These are phyloP conservation scores for Helotiales sp. DNA, from an alignment of 2,329 filamentous ascomycete genomes.

Conservation along the genomic window DNA sequence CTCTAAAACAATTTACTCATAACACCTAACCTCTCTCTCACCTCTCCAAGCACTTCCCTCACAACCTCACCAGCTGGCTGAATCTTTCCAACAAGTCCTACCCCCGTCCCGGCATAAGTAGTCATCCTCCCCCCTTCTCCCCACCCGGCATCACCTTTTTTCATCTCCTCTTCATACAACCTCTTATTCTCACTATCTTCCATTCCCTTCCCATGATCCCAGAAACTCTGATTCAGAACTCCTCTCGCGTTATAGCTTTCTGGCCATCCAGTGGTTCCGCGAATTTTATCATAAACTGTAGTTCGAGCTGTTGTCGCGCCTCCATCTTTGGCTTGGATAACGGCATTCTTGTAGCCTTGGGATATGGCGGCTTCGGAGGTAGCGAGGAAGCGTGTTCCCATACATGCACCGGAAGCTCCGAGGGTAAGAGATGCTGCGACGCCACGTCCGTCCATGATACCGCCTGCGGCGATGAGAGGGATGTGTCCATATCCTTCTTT, in stretches of 20 bases:
- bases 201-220: slow-evolving; percentile 41
- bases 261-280: slow-evolving; percentile 60
- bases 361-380: slow-evolving; percentile 46
- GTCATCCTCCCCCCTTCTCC: slow-evolving; percentile 54
- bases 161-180: slow-evolving; percentile 45
- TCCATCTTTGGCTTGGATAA: slow-evolving; percentile 49
- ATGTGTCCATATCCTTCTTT: slow-evolving; percentile 26
- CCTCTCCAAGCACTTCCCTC: slow-evolving; percentile 35
- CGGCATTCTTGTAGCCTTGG: slow-evolving; percentile 46
- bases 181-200: slow-evolving; percentile 41
- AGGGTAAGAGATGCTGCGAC: slow-evolving; percentile 37
- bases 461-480: slow-evolving; percentile 37
- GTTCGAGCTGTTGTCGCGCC: slow-evolving; percentile 50
- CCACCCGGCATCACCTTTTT: slow-evolving; percentile 52
- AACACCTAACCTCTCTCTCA: not conserved
- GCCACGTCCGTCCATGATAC: slow-evolving; percentile 39
- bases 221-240: slow-evolving; percentile 54
- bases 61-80: slow-evolving; percentile 53
- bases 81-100: slow-evolving; percentile 56
- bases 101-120: slow-evolving; percentile 61
- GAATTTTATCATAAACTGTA: slow-evolving; percentile 50
- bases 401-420: slow-evolving; percentile 42
- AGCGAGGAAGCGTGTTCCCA: slow-evolving; percentile 53
- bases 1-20: not conserved
- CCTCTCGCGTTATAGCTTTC: slow-evolving; percentile 56